Conservation (phyloP, 2,329 filamentous ascomycete genomes). For the Pseudocercospora musae region DNA sequence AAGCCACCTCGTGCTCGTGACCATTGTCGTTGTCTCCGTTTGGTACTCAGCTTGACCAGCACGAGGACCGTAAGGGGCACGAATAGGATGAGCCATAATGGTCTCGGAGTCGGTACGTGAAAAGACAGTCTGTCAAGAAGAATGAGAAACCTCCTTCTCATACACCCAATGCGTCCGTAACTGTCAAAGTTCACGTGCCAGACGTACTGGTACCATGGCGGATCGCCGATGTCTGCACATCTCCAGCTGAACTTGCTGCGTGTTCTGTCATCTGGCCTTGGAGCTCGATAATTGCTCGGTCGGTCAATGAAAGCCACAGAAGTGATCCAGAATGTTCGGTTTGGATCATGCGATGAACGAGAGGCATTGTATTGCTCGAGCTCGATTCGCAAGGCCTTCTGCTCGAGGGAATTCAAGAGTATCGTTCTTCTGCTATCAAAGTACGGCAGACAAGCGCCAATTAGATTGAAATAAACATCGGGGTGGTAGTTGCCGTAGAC, state of each 20-base stretch:
- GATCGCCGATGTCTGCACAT: conserved; percentile 16
- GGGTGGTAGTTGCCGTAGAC: conserved; percentile 15
- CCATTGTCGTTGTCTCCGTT: not conserved
- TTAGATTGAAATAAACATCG: conserved; percentile 11
- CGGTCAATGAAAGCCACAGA: conserved; percentile 1
- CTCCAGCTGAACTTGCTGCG: conserved; percentile 16
- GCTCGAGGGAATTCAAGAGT: conserved; percentile 7
- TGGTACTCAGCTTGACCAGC: not conserved
- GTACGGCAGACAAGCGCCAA: conserved; percentile 1
- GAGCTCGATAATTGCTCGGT: conserved; percentile 3
- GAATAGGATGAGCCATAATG: not conserved
- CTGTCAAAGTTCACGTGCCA: conserved; percentile 16
- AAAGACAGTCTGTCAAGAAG: not conserved
- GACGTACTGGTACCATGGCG: conserved; percentile 16
- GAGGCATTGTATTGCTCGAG: not conserved
- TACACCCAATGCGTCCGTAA: conserved; percentile 12
- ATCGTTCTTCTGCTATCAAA: not conserved
- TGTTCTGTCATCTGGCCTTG: conserved; percentile 6
- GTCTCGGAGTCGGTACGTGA: not conserved
- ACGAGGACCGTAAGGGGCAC: not conserved
- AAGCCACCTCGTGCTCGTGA: too few species aligned
- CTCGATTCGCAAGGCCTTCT: conserved; percentile 6
- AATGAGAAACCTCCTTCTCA: conserved; percentile 7
- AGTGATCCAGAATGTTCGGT: not conserved
- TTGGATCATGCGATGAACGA: not conserved